Base-by-base conservation (phyloP, 129 eudicot genomes). In the Flaveria robusta region DNA sequence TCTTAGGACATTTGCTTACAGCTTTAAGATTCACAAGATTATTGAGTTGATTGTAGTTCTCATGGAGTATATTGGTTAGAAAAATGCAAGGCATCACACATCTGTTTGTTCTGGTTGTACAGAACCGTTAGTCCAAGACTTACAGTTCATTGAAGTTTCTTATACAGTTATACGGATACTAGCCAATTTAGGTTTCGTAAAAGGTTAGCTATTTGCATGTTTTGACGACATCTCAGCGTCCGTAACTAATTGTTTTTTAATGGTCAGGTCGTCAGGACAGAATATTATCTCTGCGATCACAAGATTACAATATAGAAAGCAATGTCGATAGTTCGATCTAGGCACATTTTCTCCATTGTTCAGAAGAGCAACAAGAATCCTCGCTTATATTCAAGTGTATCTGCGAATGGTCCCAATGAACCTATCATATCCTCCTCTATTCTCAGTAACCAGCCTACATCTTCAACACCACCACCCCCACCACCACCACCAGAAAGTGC, bases 261-360 rank as follows among this genome's bases (percentile, higher is more conserved):
- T 41, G 37, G 47, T 5, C 39, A 34, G 39, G 39, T 34, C 8
- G 0, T 65, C 39, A 51, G 34, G 50, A 72, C 47, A 16, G 49
- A 66, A 18, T 47, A 13, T 64, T 23, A 34, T 60, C n/a, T 9
- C 56, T 1, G 22, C 34, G 54, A 59, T 45, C 18, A 19, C 27
- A 63, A 72, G 56, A 27, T 52, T 73, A 54, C 5, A 14, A 54
- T 29, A 73, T 45, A 66, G 70, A 74, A 58, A 80, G 70, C 49
- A 70, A 91, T 91, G 97, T 86, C 88, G 37, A 83, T 86, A 18
- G 52, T 91, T 50, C 85, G 89, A 51, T 79, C 86, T 31, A 74
- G 90, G 74, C 85, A 83, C 1, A 37, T 87, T 18, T 70, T 72
- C 20, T 85, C 89, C 1, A 42, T 73, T n/a, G 58, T 85, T 27